A percentile compares a stretch with the other conserved stretches of the same genome.
Evolutionary conservation across 163 green algal genomes (phyloP).

Genomic region (Scenedesmus sp.): DNA sequence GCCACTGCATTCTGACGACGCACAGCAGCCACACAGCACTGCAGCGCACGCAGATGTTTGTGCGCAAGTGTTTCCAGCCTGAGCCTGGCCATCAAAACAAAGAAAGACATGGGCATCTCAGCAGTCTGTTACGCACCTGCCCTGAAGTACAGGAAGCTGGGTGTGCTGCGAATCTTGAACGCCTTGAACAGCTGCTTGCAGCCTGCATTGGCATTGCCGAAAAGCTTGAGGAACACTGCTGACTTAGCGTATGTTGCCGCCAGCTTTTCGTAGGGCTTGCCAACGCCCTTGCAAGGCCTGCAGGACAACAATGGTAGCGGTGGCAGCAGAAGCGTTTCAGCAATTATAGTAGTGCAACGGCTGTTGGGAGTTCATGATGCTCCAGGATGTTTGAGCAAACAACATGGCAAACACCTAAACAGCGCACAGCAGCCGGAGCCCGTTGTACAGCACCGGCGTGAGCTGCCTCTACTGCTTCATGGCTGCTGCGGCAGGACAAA

Average conservation of each 20-base stretch:
- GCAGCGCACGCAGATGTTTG: too few species aligned
- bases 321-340: neutral
- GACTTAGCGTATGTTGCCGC: constrained; percentile 25
- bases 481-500: neutral
- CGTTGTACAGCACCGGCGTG: too few species aligned
- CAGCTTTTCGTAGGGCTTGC: constrained; percentile 46
- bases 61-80: too few species aligned
- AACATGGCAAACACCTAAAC: neutral
- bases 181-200: constrained; percentile 48
- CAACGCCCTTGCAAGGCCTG: constrained; percentile 67
- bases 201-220: constrained; percentile 68
- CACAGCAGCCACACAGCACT: too few species aligned
- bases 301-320: neutral
- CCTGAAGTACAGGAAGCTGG: constrained; percentile 50
- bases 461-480: neutral
- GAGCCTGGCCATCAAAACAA: too few species aligned
- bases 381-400: neutral
- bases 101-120: too few species aligned
- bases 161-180: constrained; percentile 52
- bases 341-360: too few species aligned
- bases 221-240: constrained; percentile 60
- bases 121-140: neutral
- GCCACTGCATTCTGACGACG: too few species aligned
- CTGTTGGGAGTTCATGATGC: too few species aligned
- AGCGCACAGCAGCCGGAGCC: neutral